phyloP scores from a whole-genome alignment of 192 early-diverging fungal genomes.

The Coemansia sp. region DNA sequence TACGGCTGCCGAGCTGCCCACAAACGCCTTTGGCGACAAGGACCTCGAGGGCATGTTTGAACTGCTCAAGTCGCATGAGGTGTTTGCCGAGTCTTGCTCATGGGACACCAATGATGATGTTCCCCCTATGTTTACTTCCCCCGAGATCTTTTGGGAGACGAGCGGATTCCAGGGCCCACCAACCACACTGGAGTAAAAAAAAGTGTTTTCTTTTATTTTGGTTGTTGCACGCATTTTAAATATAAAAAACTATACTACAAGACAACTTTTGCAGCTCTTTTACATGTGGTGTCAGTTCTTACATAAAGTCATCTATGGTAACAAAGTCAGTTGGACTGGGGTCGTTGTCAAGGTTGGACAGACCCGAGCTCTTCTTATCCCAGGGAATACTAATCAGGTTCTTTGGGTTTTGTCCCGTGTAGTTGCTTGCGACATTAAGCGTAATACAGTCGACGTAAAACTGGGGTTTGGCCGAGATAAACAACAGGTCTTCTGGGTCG shows the following conservation, averaged over 20 bases:
- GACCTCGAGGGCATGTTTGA: slow-evolving; percentile 18
- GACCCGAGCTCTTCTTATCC: background rate
- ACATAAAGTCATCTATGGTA: background rate
- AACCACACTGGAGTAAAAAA: background rate
- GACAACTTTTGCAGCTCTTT: too few relatives aligned
- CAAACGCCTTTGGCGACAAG: background rate
- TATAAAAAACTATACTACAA: background rate
- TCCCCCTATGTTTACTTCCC: slow-evolving; percentile 7
- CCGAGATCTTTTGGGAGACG: slow-evolving; percentile 14
- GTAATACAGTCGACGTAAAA: slow-evolving; percentile 3
- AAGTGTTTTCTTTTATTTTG: background rate
- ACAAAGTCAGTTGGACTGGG: background rate
- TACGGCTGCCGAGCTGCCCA: background rate
- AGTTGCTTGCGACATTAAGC: background rate
- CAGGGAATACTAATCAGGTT: background rate
- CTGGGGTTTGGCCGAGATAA: background rate
- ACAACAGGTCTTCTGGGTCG: background rate
- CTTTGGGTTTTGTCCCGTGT: background rate
- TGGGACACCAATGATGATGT: slow-evolving; percentile 2
- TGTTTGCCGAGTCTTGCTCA: slow-evolving; percentile 12
- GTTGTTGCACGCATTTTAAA: background rate
- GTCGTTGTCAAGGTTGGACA: background rate
- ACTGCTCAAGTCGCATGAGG: slow-evolving; percentile 9
- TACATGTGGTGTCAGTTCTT: background rate
- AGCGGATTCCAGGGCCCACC: slow-evolving; percentile 18